Evolutionary conservation across 805 yeast species (phyloP), one percentile per base, ranked within the genome.

Genomic region (Naumovozyma dairenensis): DNA sequence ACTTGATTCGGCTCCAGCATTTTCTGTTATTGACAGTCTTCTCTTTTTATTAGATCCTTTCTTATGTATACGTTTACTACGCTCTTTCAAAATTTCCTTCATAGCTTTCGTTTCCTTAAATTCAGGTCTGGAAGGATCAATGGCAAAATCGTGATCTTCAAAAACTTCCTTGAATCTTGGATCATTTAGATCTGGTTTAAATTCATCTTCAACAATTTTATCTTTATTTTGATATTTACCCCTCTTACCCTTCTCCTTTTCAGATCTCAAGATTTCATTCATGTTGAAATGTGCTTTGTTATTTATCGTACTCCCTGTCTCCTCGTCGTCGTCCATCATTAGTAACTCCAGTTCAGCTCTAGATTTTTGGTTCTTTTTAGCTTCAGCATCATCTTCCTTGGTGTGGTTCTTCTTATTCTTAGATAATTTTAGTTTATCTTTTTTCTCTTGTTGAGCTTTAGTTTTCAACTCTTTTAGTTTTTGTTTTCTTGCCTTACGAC

Each of bases 111-210:
- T 87, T 59, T 79, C 75, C 63, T 82, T 86, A 67, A 73, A 89
- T 55, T 84, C 94, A n/a, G 93, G 81, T 51, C 70, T 76, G 15
- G 93, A 78, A 16, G 96, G 94, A 59, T 93, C 98, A 53, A 93
- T 86, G 9, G 96, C 96, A 60, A 75, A 92, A 41, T 80, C 92
- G 42, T 83, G 95, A 41, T 75, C 78, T 49, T 85, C 85, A 51
- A 79, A 84, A 43, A 86, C 66, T 44, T 80, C 93, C 30, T 69
- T 69, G 66, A 92, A 92, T 62, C 98, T 78, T 12, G 80, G 77
- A 66, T 92, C 98, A 27, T 66, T 65, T 49, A 83, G 72, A 49
- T 84, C 86, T 28, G 86, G 72, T 44, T 71, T 65, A 57, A 82
- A 78, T 25, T 59, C 59, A 38, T 69, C 74, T 35, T 72, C 77